Percentiles rank a stretch among this genome's conserved stretches.
phyloP scores from a whole-genome alignment of 345 rosid species.

The Luvunga scandens region DNA sequence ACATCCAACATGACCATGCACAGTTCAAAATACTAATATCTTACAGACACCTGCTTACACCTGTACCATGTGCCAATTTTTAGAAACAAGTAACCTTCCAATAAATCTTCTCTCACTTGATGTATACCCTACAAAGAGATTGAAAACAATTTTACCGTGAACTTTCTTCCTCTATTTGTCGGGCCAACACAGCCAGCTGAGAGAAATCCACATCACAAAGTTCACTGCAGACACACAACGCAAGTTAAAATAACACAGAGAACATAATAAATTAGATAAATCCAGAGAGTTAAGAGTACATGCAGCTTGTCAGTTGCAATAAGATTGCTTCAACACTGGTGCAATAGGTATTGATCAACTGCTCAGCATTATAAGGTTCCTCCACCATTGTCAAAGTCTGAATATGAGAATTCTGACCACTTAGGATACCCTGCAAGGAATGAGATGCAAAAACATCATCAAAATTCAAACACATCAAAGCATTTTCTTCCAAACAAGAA shows the following conservation, averaged over 20 bases:
- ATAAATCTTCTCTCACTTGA: background rate
- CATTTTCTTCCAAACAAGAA: background rate
- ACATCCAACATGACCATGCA: background rate
- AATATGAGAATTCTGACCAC: slow-evolving; percentile 31
- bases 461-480: background rate
- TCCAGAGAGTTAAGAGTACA: slow-evolving; percentile 17
- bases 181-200: slow-evolving; percentile 30
- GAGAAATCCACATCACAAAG: slow-evolving; percentile 34
- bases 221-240: slow-evolving; percentile 29
- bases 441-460: background rate
- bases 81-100: background rate
- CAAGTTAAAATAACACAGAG: slow-evolving; percentile 13
- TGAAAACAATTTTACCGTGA: slow-evolving; percentile 31
- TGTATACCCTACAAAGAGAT: background rate
- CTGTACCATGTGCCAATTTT: background rate
- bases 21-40: background rate
- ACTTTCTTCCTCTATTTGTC: slow-evolving; percentile 37
- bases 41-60: background rate
- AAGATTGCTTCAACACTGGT: slow-evolving; percentile 33
- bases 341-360: slow-evolving; percentile 39
- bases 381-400: slow-evolving; percentile 32
- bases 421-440: slow-evolving; percentile 39
- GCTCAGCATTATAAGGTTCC: slow-evolving; percentile 35
- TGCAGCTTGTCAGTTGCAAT: slow-evolving; percentile 28
- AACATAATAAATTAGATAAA: background rate